These are phyloP conservation scores for Nemophila menziesii DNA, from an alignment of 257 asterid genomes.

Conservation along the genomic window DNA sequence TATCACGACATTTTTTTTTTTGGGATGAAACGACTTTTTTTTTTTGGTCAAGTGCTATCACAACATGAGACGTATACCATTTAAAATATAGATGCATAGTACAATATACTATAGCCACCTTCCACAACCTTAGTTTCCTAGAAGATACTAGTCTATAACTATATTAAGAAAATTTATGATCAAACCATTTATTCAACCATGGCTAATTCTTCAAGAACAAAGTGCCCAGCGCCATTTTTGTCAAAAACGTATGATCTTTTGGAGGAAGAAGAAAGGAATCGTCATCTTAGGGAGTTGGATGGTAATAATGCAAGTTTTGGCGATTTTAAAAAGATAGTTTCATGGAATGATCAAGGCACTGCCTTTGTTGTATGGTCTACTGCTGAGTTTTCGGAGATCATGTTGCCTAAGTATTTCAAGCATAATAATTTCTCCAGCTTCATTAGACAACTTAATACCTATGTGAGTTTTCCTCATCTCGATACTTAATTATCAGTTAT, in stretches of 20 bases:
- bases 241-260: constrained; percentile 49
- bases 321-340: constrained; percentile 9
- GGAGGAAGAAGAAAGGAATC: constrained; percentile 30
- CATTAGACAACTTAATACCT: constrained; percentile 28
- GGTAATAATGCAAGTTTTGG: constrained; percentile 4
- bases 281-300: not conserved
- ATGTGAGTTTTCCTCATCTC: constrained; percentile 28
- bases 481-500: no score
- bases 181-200: no score
- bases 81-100: no score
- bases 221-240: constrained; percentile 51
- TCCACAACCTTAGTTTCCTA: no score
- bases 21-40: no score
- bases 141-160: no score
- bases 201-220: constrained; percentile 16
- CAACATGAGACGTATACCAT: no score
- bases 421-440: constrained; percentile 31
- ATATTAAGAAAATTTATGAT: no score
- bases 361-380: constrained; percentile 29
- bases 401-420: constrained; percentile 29
- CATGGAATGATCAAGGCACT: constrained; percentile 26
- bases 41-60: no score
- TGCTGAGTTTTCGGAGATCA: constrained; percentile 16
- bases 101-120: no score
- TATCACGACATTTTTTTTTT: no score